A percentile compares a stretch with the other conserved stretches of the same genome.
phyloP scores from a whole-genome alignment of 1,284 basidiomycete species.

The Pseudozyma sp. region DNA sequence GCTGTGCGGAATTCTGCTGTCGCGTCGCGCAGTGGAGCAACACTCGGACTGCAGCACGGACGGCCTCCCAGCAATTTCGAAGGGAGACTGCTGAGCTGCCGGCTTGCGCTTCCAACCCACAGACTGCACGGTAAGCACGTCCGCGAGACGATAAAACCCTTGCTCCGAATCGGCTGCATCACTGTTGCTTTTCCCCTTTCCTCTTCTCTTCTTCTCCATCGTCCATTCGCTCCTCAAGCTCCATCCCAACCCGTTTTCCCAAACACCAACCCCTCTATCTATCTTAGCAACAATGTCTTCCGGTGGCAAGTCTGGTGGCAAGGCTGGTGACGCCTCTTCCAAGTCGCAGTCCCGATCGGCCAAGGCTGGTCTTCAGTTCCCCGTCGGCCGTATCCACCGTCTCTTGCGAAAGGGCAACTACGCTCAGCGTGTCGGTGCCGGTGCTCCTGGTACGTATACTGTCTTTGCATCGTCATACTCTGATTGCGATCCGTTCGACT shows the following conservation, averaged over 20 bases:
- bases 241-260: slow-evolving; percentile 21
- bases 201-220: slow-evolving; percentile 20
- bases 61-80: no score
- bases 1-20: background rate
- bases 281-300: slow-evolving; percentile 55
- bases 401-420: slow-evolving; percentile 91
- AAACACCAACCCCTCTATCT: slow-evolving; percentile 26
- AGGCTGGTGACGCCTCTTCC: slow-evolving; percentile 69
- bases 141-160: slow-evolving; percentile 43
- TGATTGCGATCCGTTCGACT: slow-evolving; percentile 1
- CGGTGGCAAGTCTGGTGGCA: slow-evolving; percentile 71
- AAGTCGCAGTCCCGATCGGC: slow-evolving; percentile 80
- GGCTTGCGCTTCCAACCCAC: background rate
- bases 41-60: background rate
- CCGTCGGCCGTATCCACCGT: slow-evolving; percentile 92
- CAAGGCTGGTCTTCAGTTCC: slow-evolving; percentile 81
- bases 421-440: slow-evolving; percentile 80
- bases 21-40: slow-evolving; percentile 27
- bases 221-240: slow-evolving; percentile 30
- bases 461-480: background rate
- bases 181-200: slow-evolving; percentile 17
- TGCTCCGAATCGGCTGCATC: slow-evolving; percentile 29
- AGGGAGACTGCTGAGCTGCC: slow-evolving; percentile 4
- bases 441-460: slow-evolving; percentile 76
- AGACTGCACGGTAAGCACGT: slow-evolving; percentile 8